These are phyloP conservation scores for Cicer cuneatum DNA, from an alignment of 306 rosid genomes.

Conservation along the genomic window DNA sequence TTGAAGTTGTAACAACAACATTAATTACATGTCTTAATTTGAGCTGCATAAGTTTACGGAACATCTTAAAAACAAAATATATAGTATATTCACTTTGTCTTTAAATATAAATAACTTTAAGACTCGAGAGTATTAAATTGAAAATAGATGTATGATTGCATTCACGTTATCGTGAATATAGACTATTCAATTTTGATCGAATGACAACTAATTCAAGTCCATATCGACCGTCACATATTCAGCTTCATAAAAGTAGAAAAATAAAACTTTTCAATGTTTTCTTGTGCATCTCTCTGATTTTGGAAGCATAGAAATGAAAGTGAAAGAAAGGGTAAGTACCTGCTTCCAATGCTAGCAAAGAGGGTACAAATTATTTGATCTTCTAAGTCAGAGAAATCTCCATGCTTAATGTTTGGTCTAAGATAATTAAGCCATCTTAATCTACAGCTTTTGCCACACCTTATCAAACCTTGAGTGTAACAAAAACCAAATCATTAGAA, in stretches of 20 bases:
- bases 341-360: conserved; percentile 92
- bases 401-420: conserved; percentile 90
- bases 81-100: neutral
- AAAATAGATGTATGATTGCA: neutral
- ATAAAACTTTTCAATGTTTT: neutral
- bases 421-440: conserved; percentile 96
- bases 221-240: neutral
- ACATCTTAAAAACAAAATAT: conserved; percentile 8
- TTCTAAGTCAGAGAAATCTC: conserved; percentile 86
- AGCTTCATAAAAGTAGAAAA: neutral
- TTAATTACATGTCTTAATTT: conserved; percentile 40
- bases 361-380: conserved; percentile 78
- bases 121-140: neutral
- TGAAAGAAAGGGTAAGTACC: conserved; percentile 48
- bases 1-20: neutral
- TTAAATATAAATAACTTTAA: no score
- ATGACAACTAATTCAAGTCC: neutral
- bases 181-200: neutral
- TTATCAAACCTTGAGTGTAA: conserved; percentile 69
- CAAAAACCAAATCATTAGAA: neutral
- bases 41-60: conserved; percentile 33
- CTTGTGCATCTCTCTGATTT: neutral
- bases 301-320: neutral
- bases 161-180: neutral
- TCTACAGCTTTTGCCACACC: conserved; percentile 98